Conservation (phyloP, 805 yeast species). For the Tetrapisispora taiwanensis region DNA sequence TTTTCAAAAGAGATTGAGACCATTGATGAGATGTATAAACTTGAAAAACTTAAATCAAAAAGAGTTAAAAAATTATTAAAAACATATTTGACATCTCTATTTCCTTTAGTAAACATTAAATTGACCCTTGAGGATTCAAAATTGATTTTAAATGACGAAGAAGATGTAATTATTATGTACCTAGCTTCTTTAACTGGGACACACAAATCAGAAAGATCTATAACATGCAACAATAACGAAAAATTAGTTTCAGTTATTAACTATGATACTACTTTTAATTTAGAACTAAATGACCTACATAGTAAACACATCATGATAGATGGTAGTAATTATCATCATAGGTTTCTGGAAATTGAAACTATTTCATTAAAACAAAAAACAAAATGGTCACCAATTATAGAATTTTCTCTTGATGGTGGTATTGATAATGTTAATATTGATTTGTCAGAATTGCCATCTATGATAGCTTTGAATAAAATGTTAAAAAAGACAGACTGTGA, state of each 20-base stretch:
- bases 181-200: constrained; percentile 22
- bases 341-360: constrained; percentile 16
- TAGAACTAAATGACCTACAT: constrained; percentile 18
- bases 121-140: constrained; percentile 34
- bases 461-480: constrained; percentile 20
- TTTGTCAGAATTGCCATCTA: constrained; percentile 23
- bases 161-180: constrained; percentile 24
- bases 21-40: constrained; percentile 1
- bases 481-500: constrained; percentile 19
- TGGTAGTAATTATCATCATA: constrained; percentile 8
- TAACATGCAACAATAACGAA: constrained; percentile 5
- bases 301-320: constrained; percentile 15
- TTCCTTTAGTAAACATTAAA: constrained; percentile 30
- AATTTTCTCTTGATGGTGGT: constrained; percentile 12
- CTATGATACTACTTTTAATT: constrained; percentile 12
- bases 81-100: constrained; percentile 11
- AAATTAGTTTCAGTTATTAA: constrained; percentile 4
- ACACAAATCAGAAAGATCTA: constrained; percentile 15
- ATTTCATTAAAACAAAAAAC: constrained; percentile 13
- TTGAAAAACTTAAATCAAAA: not conserved
- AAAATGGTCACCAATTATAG: constrained; percentile 12
- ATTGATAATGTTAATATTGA: constrained; percentile 19
- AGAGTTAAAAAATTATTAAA: constrained; percentile 4
- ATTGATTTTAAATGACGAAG: constrained; percentile 25
- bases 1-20: constrained; percentile 7